Evolutionary conservation across 2,329 filamentous ascomycete genomes (phyloP).

Genomic region (Epichloe glyceriae): DNA sequence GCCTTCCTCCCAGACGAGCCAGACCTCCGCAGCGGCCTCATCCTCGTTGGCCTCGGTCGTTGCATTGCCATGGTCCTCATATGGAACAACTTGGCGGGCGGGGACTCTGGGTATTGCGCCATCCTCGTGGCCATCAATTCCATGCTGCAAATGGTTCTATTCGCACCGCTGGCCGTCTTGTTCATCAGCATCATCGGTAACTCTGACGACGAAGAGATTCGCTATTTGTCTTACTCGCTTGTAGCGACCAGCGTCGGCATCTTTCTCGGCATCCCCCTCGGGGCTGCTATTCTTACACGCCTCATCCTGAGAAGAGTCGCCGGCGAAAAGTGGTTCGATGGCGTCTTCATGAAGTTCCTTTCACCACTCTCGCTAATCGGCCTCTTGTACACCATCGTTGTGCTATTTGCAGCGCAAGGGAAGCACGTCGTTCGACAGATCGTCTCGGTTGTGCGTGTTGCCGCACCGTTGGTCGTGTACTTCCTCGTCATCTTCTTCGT

Average conservation of each 20-base stretch:
- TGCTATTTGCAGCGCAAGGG: slow-evolving; percentile 76
- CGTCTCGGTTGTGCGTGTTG: slow-evolving; percentile 67
- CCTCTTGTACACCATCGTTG: slow-evolving; percentile 73
- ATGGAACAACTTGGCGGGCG: slow-evolving; percentile 59
- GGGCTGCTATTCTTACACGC: slow-evolving; percentile 64
- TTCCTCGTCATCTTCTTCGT: slow-evolving; percentile 62
- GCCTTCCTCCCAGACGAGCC: slow-evolving; percentile 48
- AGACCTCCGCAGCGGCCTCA: slow-evolving; percentile 51
- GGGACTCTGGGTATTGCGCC: slow-evolving; percentile 72
- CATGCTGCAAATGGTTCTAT: slow-evolving; percentile 60
- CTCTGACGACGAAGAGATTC: slow-evolving; percentile 19
- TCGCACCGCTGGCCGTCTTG: slow-evolving; percentile 54
- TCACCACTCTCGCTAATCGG: slow-evolving; percentile 70
- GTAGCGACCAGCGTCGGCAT: slow-evolving; percentile 73
- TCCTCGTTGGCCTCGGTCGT: slow-evolving; percentile 70
- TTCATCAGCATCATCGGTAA: slow-evolving; percentile 57
- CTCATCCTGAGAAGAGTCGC: slow-evolving; percentile 42
- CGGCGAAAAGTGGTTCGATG: slow-evolving; percentile 50
- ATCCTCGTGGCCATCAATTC: slow-evolving; percentile 67
- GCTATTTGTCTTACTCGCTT: slow-evolving; percentile 42
- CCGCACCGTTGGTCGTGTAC: slow-evolving; percentile 70
- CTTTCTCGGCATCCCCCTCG: slow-evolving; percentile 76
- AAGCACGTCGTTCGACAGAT: slow-evolving; percentile 68
- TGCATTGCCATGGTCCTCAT: slow-evolving; percentile 81
- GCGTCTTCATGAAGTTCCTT: slow-evolving; percentile 54